Base-by-base conservation (phyloP, 2,329 filamentous ascomycete species). In the Neonectria sp. region DNA sequence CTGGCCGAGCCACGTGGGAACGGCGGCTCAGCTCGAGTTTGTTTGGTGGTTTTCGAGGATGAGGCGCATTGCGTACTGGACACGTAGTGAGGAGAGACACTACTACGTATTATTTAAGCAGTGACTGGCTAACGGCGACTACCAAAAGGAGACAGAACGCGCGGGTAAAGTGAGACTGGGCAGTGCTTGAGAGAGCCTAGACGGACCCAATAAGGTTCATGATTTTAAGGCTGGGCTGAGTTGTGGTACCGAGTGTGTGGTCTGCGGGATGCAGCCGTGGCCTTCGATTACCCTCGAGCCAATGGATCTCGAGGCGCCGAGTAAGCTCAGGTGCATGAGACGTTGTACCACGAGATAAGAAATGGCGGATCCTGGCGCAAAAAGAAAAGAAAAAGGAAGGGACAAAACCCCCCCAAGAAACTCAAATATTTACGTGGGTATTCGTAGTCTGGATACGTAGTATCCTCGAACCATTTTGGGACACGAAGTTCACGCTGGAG, bases 251-350 rank as follows among this genome's bases (percentile, higher is more conserved):
- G 35, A 56, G 49, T 21, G 35, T 27, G 29, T 27, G 57, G 57
- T 55, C 51, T 55, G 7, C 8, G 9, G 33, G 37, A 60, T 46
- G 45, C 51, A 31, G 52, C 29, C 56, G 24, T 11, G 35, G 63
- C 15, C 15, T 29, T 51, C 13, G 21, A 53, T 63, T 46, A n/a
- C 15, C 4, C 55, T 62, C 56, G 43, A 43, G 12, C 6, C 51
- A 60, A 65, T 60, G 43, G 49, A 60, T 27, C 57, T 43, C 56
- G 45, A 57, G 52, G 48, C 35, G 46, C 48, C 25, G 57, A 60
- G 56, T 49, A 29, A 49, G 29, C 55, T 33, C 17, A 17, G 27
- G 55, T 15, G 40, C 43, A 48, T 29, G 12, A 52, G 49, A 31
- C 29, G 17, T 31, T 15, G 11, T 13, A 5, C 11, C n/a, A 53